Evolutionary conservation across 139 green algal genomes (phyloP), one percentile per base, ranked within the genome.

Genomic region (Picochlorum sp.): DNA sequence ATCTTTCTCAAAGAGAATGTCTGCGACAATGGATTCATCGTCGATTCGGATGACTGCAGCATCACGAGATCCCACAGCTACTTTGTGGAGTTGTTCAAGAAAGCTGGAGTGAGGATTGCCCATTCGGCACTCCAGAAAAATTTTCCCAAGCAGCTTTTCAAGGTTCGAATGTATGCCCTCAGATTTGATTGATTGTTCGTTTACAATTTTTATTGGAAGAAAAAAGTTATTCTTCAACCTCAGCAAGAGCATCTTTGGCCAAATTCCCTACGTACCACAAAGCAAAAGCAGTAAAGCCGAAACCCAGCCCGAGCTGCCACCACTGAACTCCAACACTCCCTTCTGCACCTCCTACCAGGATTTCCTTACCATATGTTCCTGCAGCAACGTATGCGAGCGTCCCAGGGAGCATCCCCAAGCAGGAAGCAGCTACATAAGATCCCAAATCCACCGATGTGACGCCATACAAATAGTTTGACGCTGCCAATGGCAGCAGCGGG

Each of bases 1-100:
- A 81, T 98, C 10, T 79, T 98, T 52, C 71, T 88, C 10, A 98
- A 98, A 70, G 92, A 98, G 73, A 98, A 98, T 75, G 89, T 95
- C 23, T 79, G 61, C 55, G 68, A 75, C 15, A 56, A 83, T 10
- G 88, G 88, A 18, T 97, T 97, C 61, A 70, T 96, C 0, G 79
- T 96, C 26, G 92, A 98, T 77, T 86, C 80, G 34, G 86, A 94
- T 14, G 92, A 98, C 75, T 80, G 66, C 49, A 89, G 74, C 55
- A 56, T 98, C 5, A 97, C 92, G 3, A 76, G 91, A 47, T 73
- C 66, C 1, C 71, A 78, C 20, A 18, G 57, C 11, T 74, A 78
- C 8, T 62, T 67, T n/a, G 41, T 70, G 30, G 60, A 78, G 45
- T 54, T 78, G 21, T 66, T 78, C 50, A 32, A 67, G 4, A 49